Evolutionary conservation across 768 basidiomycete genomes (phyloP).

Genomic region (Termitomyces sp.): DNA sequence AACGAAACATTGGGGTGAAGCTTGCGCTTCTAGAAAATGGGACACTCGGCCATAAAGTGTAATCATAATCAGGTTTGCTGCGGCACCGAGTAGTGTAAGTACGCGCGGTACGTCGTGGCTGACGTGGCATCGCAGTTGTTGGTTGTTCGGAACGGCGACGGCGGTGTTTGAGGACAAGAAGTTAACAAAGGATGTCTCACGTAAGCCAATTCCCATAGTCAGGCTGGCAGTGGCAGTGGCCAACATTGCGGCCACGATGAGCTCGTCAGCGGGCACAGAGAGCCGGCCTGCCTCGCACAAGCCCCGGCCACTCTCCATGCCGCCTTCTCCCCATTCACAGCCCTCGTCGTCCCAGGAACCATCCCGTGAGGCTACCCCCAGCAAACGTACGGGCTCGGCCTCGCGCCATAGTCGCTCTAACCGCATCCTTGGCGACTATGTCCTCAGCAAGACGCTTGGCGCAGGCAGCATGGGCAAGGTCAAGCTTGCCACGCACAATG

Average conservation of each 20-base stretch:
- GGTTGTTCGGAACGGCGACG: no score
- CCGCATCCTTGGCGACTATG: slow-evolving; percentile 88
- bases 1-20: no score
- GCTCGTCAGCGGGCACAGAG: neutral
- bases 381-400: slow-evolving; percentile 15
- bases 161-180: no score
- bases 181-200: no score
- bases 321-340: slow-evolving; percentile 21
- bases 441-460: slow-evolving; percentile 93
- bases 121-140: no score
- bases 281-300: slow-evolving; percentile 2
- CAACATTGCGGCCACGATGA: slow-evolving; percentile 1
- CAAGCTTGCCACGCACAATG: slow-evolving; percentile 87
- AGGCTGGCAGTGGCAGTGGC: neutral
- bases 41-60: no score
- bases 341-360: neutral
- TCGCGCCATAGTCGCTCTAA: slow-evolving; percentile 37
- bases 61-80: no score
- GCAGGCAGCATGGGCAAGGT: slow-evolving; percentile 99
- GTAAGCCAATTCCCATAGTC: neutral
- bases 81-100: no score
- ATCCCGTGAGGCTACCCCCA: slow-evolving; percentile 1
- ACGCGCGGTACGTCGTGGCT: no score
- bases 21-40: no score
- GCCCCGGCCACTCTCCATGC: slow-evolving; percentile 15